Evolutionary conservation across 2,329 filamentous ascomycete species (phyloP).

Genomic region (Aphanoascus verrucosus): DNA sequence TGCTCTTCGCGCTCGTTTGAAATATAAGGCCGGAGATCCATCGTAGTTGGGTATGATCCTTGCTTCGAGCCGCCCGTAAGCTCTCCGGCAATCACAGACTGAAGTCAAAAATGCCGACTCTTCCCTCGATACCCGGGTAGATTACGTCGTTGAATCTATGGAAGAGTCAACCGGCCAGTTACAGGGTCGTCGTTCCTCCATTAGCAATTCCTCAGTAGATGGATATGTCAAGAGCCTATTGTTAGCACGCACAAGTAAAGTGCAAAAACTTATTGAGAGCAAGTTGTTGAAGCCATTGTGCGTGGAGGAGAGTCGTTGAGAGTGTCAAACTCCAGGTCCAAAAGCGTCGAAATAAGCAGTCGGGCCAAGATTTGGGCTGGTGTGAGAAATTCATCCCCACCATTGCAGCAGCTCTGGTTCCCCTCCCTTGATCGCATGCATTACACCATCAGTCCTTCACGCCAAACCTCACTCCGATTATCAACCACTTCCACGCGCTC

Average conservation of each 20-base stretch:
- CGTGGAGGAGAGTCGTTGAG: background rate
- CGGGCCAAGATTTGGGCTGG: constrained; percentile 5
- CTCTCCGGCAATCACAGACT: too few species aligned
- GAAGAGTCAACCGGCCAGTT: too few species aligned
- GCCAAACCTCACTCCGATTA: background rate
- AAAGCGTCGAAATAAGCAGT: background rate
- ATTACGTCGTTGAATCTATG: too few species aligned
- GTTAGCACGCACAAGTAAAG: background rate
- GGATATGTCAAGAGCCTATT: background rate
- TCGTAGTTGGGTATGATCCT: too few species aligned
- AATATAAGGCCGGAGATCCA: too few species aligned
- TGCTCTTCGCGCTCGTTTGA: too few species aligned
- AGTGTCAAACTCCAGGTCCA: background rate
- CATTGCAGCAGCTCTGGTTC: constrained; percentile 7
- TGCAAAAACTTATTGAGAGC: background rate
- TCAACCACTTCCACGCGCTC: background rate
- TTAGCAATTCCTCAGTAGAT: background rate
- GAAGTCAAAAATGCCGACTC: too few species aligned
- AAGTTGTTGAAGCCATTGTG: background rate
- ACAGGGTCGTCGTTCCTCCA: too few species aligned
- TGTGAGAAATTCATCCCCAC: constrained; percentile 11
- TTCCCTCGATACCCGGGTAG: too few species aligned
- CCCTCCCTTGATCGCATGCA: constrained; percentile 9
- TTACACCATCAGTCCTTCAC: background rate
- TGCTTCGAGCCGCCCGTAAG: too few species aligned